Evolutionary conservation across 176 grass and related monocot species (phyloP).

Genomic region (Eragrostis nindensis): DNA sequence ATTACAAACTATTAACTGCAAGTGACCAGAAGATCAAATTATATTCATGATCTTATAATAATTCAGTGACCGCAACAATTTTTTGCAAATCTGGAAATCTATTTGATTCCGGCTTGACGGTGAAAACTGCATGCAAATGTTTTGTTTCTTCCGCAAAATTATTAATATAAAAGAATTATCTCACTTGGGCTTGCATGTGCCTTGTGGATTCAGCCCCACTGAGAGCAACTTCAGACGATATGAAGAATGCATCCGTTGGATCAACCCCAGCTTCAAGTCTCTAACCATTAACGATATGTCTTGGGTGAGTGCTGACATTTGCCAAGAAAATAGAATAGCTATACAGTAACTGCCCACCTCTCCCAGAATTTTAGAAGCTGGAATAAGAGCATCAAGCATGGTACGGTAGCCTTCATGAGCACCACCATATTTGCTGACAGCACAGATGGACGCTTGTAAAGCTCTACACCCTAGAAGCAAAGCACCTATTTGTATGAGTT

Average conservation of each 20-base stretch:
- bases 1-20: neutral
- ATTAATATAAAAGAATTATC: neutral
- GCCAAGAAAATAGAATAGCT: constrained; percentile 1
- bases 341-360: constrained; percentile 44
- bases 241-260: constrained; percentile 67
- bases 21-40: constrained; percentile 1
- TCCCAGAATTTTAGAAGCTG: constrained; percentile 71
- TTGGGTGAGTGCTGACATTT: constrained; percentile 1
- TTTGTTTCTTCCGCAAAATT: neutral
- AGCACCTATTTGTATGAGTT: neutral
- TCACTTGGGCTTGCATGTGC: constrained; percentile 73
- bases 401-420: constrained; percentile 84
- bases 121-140: neutral
- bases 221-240: constrained; percentile 82
- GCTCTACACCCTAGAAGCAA: constrained; percentile 75
- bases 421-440: constrained; percentile 95
- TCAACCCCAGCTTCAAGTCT: constrained; percentile 82
- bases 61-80: neutral
- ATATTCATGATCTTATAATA: constrained; percentile 11
- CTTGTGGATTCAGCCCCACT: constrained; percentile 86
- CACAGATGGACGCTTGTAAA: constrained; percentile 73
- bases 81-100: neutral
- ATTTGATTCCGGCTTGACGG: neutral
- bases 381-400: constrained; percentile 99
- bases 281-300: constrained; percentile 38